Percentiles rank a stretch among this genome's conserved stretches.
phyloP scores from a whole-genome alignment of 257 asterid species.

The Vinca minor region DNA sequence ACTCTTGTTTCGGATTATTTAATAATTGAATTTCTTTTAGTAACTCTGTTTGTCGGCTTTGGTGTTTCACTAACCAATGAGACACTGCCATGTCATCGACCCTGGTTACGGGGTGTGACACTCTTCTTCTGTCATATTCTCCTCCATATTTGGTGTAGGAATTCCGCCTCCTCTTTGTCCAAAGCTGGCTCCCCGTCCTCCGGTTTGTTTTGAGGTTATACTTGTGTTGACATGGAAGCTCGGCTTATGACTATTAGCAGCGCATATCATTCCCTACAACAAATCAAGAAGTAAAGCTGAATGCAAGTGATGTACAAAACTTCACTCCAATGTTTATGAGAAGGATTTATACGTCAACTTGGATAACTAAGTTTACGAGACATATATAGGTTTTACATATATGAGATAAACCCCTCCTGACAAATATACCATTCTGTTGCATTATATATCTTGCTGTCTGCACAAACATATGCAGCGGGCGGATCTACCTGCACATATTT shows the following conservation, averaged over 20 bases:
- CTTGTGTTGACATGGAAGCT: conserved; percentile 81
- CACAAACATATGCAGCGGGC: conserved; percentile 83
- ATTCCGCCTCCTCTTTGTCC: conserved; percentile 51
- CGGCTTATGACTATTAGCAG: conserved; percentile 79
- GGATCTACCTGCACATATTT: conserved; percentile 51
- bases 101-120: too few relatives aligned
- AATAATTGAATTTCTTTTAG: too few relatives aligned
- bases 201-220: conserved; percentile 44
- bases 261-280: conserved; percentile 81
- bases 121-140: conserved; percentile 80
- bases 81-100: too few relatives aligned
- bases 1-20: too few relatives aligned
- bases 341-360: background rate
- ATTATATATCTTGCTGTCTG: conserved; percentile 72
- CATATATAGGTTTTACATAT: background rate
- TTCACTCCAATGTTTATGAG: too few relatives aligned
- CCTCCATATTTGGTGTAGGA: conserved; percentile 52
- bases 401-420: conserved; percentile 46
- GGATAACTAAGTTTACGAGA: background rate
- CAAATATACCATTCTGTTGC: conserved; percentile 94
- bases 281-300: background rate
- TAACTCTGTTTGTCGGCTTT: too few relatives aligned
- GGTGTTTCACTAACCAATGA: too few relatives aligned
- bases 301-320: background rate
- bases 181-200: conserved; percentile 40